Conservation (phyloP, 78 protist genomes). For the Dictyostelium capitatum region DNA sequence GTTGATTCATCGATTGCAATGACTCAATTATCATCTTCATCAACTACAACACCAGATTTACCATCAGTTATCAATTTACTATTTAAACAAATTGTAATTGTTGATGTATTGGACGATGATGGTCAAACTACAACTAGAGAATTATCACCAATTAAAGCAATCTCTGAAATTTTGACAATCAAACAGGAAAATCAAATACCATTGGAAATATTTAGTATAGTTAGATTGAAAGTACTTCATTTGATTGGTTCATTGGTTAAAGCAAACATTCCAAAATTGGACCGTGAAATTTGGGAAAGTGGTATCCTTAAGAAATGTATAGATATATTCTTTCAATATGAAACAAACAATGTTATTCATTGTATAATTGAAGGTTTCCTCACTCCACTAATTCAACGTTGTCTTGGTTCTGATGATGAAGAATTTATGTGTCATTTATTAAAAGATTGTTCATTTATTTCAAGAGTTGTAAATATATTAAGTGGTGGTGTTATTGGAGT, state of each 20-base stretch:
- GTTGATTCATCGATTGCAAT: conserved; percentile 23
- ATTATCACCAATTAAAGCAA: conserved; percentile 67
- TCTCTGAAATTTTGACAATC: conserved; percentile 16
- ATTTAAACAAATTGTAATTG: conserved; percentile 38
- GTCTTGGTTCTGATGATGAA: conserved; percentile 71
- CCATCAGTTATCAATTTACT: conserved; percentile 41
- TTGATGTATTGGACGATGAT: conserved; percentile 22
- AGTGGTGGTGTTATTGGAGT: conserved; percentile 10
- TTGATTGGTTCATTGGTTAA: conserved; percentile 43
- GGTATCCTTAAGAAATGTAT: conserved; percentile 63
- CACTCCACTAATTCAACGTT: conserved; percentile 55
- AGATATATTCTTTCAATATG: conserved; percentile 63
- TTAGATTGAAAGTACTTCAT: conserved; percentile 15
- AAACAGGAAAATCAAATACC: too few relatives aligned
- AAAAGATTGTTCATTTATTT: conserved; percentile 60
- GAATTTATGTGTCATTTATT: conserved; percentile 80
- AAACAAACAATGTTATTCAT: conserved; percentile 69
- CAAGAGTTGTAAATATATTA: conserved; percentile 51
- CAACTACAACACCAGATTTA: neutral
- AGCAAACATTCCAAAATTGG: conserved; percentile 29
- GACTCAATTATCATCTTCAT: conserved; percentile 9
- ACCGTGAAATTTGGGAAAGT: conserved; percentile 69
- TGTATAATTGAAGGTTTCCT: conserved; percentile 47
- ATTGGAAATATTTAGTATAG: conserved; percentile 9
- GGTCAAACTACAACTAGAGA: conserved; percentile 5